A percentile compares a stretch with the other conserved stretches of the same genome.
phyloP scores from a whole-genome alignment of 202 grass and related monocot species.

The Eragrostis tef region DNA sequence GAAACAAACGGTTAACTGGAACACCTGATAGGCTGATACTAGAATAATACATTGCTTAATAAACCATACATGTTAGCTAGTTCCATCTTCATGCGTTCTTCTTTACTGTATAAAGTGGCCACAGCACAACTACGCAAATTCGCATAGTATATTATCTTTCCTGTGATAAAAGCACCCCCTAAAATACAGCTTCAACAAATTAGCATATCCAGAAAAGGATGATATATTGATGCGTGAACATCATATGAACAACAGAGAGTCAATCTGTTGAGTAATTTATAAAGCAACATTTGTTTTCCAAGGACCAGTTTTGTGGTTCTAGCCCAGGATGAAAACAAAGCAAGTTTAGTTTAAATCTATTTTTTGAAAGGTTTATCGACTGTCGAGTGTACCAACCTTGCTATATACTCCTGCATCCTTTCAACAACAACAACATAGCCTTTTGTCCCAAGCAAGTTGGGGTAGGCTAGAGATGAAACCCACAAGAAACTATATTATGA shows the following conservation, averaged over 20 bases:
- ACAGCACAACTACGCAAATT: neutral
- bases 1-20: conserved; percentile 29
- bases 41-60: conserved; percentile 4
- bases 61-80: conserved; percentile 55
- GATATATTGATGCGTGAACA: conserved; percentile 14
- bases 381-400: too few relatives aligned
- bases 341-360: too few relatives aligned
- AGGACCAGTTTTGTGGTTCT: neutral
- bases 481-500: too few relatives aligned
- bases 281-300: conserved; percentile 17
- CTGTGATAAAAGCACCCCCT: neutral
- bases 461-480: too few relatives aligned
- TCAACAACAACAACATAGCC: too few relatives aligned
- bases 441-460: too few relatives aligned
- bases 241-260: neutral
- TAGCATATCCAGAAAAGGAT: neutral
- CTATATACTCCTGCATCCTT: too few relatives aligned
- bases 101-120: neutral
- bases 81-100: conserved; percentile 54
- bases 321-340: too few relatives aligned
- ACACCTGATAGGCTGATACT: neutral
- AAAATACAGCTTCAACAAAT: conserved; percentile 33
- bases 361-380: too few relatives aligned
- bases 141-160: conserved; percentile 6
- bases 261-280: conserved; percentile 16